Conservation (phyloP, 1,284 basidiomycete genomes). For the Stereum hirsutum region DNA sequence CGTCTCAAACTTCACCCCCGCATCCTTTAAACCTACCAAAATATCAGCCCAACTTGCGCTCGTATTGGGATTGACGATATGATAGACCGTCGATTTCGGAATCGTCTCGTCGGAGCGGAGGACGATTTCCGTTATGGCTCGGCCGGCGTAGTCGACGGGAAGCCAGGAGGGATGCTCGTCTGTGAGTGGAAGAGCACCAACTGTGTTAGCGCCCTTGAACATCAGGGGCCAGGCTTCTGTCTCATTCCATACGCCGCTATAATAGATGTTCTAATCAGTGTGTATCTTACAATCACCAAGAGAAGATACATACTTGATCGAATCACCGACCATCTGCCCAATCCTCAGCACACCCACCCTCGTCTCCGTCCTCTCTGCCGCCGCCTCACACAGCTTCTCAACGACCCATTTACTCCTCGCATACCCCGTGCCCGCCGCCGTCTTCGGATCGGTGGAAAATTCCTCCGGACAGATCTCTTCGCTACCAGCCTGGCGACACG, state of each 20-base stretch:
- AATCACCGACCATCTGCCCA: not conserved
- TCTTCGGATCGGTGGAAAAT: constrained; percentile 24
- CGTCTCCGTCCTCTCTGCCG: constrained; percentile 10
- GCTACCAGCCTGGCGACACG: not conserved
- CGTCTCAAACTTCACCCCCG: constrained; percentile 34
- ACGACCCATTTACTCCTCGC: constrained; percentile 54
- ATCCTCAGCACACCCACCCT: not conserved
- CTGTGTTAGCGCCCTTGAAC: constrained; percentile 28
- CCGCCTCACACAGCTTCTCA: constrained; percentile 43
- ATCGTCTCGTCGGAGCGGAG: constrained; percentile 29
- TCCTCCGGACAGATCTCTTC: constrained; percentile 23
- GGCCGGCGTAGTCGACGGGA: constrained; percentile 46
- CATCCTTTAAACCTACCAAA: constrained; percentile 22
- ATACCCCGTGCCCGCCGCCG: constrained; percentile 42
- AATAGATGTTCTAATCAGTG: not conserved
- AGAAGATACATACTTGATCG: not conserved
- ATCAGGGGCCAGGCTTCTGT: constrained; percentile 34
- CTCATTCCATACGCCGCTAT: constrained; percentile 51
- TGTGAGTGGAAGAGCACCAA: constrained; percentile 35
- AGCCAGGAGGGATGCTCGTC: constrained; percentile 45
- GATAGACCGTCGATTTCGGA: not conserved
- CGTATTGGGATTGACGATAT: not conserved
- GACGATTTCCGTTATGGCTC: constrained; percentile 40
- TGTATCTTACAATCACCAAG: not conserved
- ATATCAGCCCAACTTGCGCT: not conserved